Base-by-base conservation (phyloP, 352 stramenopile species). In the Aphanomyces euteiches region DNA sequence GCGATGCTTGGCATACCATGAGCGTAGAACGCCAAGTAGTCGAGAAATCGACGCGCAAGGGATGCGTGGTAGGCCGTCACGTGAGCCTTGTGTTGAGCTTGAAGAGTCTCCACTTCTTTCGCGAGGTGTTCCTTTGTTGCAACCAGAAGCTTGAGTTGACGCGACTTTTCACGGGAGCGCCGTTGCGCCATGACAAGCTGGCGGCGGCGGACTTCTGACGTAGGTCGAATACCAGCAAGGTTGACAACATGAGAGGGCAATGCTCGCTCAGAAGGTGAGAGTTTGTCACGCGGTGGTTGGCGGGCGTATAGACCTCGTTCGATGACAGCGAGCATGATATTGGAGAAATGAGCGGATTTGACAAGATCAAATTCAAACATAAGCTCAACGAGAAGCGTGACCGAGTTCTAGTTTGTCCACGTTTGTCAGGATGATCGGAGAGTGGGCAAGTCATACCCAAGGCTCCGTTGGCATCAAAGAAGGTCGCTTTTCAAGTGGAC, bases 191-290 rank as follows among this genome's bases (percentile, higher is more conserved):
- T n/a, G 8, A 58, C 50, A 19, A 58, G 50, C n/a, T 58, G 50
- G 50, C 50, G 50, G 8, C 50, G 50, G 8, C 50, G 50, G n/a
- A 58, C 50, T n/a, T 58, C 50, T 3, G 50, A 58, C 8, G 50
- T 58, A 34, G 50, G 50, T 34, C 13, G 8, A 19, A 58, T 34
- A 34, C 8, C 50, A 1, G 50, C 8, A 34, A 58, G 8, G 50
- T 58, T 10, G 50, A 58, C n/a, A n/a, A 58, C 8, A 58, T 58
- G 50, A n/a, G 50, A 58, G n/a, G 50, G 50, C 50, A 58, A 19
- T n/a, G 28, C 8, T 8, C 50, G 50, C 50, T 58, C 8, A 34
- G 8, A n/a, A 19, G 50, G n/a, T n/a, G 50, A 19, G 28, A 53
- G 50, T 3, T 58, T 10, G 7, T 38, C 50, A 34, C 50, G n/a